Evolutionary conservation across 305 asterid species (phyloP).

Genomic region (Ajuga reptans): DNA sequence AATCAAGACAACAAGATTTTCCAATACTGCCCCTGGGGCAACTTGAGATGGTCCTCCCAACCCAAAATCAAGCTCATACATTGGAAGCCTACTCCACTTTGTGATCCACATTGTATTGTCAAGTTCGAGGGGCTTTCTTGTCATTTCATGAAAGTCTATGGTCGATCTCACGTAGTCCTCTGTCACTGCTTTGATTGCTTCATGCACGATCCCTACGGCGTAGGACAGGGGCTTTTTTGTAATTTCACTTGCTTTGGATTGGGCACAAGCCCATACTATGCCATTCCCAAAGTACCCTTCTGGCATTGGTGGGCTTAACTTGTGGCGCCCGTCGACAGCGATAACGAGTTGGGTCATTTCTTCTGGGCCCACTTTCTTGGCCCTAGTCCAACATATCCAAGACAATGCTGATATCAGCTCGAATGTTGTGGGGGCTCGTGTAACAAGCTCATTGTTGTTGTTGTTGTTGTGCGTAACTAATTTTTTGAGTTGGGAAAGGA

Average conservation of each 20-base stretch:
- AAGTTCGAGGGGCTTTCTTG: not conserved
- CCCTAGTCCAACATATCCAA: not conserved
- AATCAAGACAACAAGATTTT: not conserved
- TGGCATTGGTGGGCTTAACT: not conserved
- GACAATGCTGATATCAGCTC: not conserved
- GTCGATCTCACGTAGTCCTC: not conserved
- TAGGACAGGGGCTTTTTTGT: not conserved
- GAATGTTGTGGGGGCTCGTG: not conserved
- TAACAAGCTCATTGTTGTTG: not conserved
- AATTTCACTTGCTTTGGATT: not conserved
- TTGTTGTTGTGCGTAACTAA: not conserved
- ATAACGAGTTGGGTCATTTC: not conserved
- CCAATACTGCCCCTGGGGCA: not conserved
- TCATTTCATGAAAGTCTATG: not conserved
- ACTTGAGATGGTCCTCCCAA: not conserved
- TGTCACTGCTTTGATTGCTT: not conserved
- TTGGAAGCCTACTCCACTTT: not conserved
- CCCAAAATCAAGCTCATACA: not conserved
- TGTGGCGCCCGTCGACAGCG: not conserved
- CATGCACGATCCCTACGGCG: not conserved
- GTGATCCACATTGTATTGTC: not conserved
- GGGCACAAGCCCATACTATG: not conserved
- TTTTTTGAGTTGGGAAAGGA: not conserved
- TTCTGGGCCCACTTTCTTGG: not conserved
- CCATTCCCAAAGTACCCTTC: not conserved